Evolutionary conservation across 1,139 yeast genomes (phyloP).

Genomic region (Hyphopichia fennica): DNA sequence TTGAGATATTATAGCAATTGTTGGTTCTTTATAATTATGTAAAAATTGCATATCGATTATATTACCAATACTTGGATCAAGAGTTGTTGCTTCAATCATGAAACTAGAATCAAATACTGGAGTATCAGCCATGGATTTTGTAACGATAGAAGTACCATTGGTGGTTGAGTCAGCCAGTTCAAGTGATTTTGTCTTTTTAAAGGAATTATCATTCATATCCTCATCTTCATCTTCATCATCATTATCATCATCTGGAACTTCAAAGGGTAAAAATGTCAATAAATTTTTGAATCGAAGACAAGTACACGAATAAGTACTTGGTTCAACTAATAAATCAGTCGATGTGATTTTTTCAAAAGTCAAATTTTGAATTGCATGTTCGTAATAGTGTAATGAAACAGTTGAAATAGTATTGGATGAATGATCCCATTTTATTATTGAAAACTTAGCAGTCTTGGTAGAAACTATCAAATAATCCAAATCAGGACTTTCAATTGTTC

Average conservation of each 20-base stretch:
- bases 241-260: slow-evolving; percentile 42
- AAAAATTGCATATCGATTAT: slow-evolving; percentile 70
- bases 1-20: slow-evolving; percentile 70
- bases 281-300: slow-evolving; percentile 69
- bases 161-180: not conserved
- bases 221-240: slow-evolving; percentile 38
- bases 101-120: slow-evolving; percentile 50
- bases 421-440: slow-evolving; percentile 73
- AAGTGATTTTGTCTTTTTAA: slow-evolving; percentile 4
- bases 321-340: slow-evolving; percentile 64
- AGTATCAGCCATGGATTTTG: not conserved
- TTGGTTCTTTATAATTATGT: slow-evolving; percentile 74
- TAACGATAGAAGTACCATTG: not conserved
- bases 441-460: slow-evolving; percentile 75
- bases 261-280: slow-evolving; percentile 73
- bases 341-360: slow-evolving; percentile 48
- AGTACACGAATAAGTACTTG: slow-evolving; percentile 56
- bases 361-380: slow-evolving; percentile 56
- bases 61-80: slow-evolving; percentile 58
- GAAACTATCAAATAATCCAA: slow-evolving; percentile 66
- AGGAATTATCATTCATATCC: slow-evolving; percentile 15
- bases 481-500: slow-evolving; percentile 48
- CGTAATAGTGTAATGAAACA: slow-evolving; percentile 84
- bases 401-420: slow-evolving; percentile 56
- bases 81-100: slow-evolving; percentile 54